Evolutionary conservation across 257 asterid genomes (phyloP), one percentile per base, ranked within the genome.

Genomic region (Avicennia marina): DNA sequence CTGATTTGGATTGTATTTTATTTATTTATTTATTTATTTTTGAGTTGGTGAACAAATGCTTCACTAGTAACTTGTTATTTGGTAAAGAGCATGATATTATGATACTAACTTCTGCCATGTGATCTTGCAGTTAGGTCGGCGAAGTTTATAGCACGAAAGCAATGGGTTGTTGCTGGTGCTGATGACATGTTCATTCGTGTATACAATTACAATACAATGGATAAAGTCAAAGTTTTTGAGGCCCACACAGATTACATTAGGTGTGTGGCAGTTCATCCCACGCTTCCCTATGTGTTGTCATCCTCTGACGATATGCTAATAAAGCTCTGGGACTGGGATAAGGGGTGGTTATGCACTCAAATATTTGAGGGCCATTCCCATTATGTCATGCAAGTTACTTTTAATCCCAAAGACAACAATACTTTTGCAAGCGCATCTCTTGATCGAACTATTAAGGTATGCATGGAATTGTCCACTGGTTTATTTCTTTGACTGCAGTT

Each of bases 311-410:
- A 90, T 78, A 90, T 90, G 98, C 88, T 90, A 65, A 86, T 90
- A 81, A 90, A 90, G 75, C 96, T 90, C 42, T 90, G 98, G 98
- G 98, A 90, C 72, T 90, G 98, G 98, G 98, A 90, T 60, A 90
- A 86, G 70, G 98, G 98, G 44, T 86, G 95, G 95, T 40, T 69
- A 43, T 86, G 96, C 75, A 84, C 96, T 63, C 98, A 90, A 64
- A 87, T 90, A 60, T 90, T 90, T 63, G 98, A 90, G 84, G 98
- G 98, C 27, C 98, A 90, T 73, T 90, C 98, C 44, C 98, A 90
- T 82, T 90, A 90, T 69, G 98, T 90, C 64, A 90, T 90, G 98
- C 98, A 90, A 81, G 98, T 87, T 51, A 90, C 98, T 27, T 86
- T 90, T 76, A 87, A 87, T 78, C 98, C 98, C 38, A 90, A 90